Base-by-base conservation (phyloP, 2,329 filamentous ascomycete genomes). In the Cordyceps pruinosa region DNA sequence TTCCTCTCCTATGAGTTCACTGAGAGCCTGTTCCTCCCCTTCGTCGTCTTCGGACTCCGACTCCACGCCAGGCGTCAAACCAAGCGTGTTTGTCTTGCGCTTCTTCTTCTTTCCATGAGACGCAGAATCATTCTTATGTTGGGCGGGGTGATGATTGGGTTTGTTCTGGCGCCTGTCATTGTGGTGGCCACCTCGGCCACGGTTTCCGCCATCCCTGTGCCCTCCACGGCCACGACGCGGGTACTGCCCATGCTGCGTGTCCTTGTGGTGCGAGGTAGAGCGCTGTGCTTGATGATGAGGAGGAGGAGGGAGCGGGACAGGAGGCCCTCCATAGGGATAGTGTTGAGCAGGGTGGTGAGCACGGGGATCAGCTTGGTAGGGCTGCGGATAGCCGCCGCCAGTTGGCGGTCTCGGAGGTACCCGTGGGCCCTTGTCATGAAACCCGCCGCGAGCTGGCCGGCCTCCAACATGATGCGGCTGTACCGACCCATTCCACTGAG, bases 41-140 rank as follows among this genome's bases (percentile, higher is more conserved):
- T 88, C 82, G 55, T 86, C 84, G 48, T 87, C 85, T 57, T 88
- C 86, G 4, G 80, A 78, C 60, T 83, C 82, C 50, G 79, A 84
- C 52, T 83, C 80, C 63, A 84, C 80, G 28, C 81, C 82, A 17
- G 87, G 85, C 9, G 85, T 88, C 49, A 92, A 75, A 34, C 88
- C 88, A 25, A 91, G 77, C 1, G 84, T 85, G 63, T 88, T 88
- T 39, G 83, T 83, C 73, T 85, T 87, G 58, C 85, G 81, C 75
- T 87, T 87, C 76, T 88, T 89, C 69, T 85, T 86, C 69, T 85
- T 86, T 58, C 76, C 77, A 25, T 74, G 73, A 64, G 78, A 72
- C 49, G 76, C 71, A 48, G 75, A 71, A 58, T 79, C 73, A 39
- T 63, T 63, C 32, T 66, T 64, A 19, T 65, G 56, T 26, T 69